phyloP scores from a whole-genome alignment of 23 red algal genomes.

The Gracilaria domingensis region DNA sequence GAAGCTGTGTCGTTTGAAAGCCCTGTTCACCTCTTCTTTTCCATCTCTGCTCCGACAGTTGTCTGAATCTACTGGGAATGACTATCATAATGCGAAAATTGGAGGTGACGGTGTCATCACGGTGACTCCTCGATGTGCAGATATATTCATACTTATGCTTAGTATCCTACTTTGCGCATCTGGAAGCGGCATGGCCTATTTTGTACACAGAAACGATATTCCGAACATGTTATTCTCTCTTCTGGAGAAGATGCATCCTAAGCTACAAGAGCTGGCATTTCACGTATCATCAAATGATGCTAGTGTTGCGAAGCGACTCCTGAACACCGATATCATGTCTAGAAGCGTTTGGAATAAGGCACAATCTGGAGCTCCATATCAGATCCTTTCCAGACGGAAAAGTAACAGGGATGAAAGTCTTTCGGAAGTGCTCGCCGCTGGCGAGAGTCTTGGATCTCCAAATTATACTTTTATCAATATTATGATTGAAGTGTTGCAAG shows the following conservation, averaged over 20 bases:
- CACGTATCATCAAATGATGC: conserved; percentile 4
- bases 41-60: not conserved
- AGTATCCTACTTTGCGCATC: conserved; percentile 39
- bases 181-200: conserved; percentile 19
- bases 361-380: conserved; percentile 23
- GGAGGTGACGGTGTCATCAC: not conserved
- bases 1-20: conserved; percentile 21
- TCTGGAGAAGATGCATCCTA: conserved; percentile 36
- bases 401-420: not conserved
- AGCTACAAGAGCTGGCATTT: conserved; percentile 11
- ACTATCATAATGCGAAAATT: conserved; percentile 21
- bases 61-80: conserved; percentile 14
- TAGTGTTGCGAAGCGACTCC: not conserved
- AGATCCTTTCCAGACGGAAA: not conserved
- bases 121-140: not conserved
- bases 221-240: conserved; percentile 13
- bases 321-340: conserved; percentile 34
- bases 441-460: not conserved
- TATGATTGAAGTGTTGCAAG: conserved; percentile 30
- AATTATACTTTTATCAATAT: conserved; percentile 29
- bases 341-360: conserved; percentile 35
- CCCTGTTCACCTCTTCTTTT: conserved; percentile 45
- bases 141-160: conserved; percentile 43
- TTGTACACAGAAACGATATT: conserved; percentile 23
- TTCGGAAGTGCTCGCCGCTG: conserved; percentile 1